Evolutionary conservation across 768 basidiomycete species (phyloP).

Genomic region (Mycena kentingensis): DNA sequence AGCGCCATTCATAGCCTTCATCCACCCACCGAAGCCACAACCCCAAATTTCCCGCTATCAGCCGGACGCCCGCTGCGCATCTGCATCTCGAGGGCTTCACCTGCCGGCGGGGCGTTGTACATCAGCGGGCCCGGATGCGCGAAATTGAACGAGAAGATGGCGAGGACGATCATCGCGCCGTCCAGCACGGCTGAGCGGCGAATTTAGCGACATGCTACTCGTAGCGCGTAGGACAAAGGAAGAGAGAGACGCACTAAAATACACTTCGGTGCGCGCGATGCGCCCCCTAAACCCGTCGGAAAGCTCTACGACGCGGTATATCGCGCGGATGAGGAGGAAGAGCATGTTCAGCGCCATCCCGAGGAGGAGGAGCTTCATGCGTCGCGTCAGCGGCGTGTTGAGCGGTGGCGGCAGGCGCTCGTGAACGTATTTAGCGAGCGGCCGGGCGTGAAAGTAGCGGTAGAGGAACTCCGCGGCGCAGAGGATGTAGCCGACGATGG

Average conservation of each 20-base stretch:
- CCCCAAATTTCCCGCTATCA: too few relatives aligned
- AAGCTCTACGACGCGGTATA: slow-evolving; percentile 7
- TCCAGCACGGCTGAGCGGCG: slow-evolving; percentile 1
- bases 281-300: not conserved
- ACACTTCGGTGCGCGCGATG: slow-evolving; percentile 3
- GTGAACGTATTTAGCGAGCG: not conserved
- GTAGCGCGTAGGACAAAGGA: too few relatives aligned
- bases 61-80: too few relatives aligned
- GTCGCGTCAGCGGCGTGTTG: not conserved
- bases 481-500: not conserved
- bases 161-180: slow-evolving; percentile 5
- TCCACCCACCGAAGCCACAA: too few relatives aligned
- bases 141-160: not conserved
- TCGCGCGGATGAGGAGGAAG: slow-evolving; percentile 2
- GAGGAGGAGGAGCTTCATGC: not conserved
- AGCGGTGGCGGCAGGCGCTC: not conserved
- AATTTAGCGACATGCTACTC: too few relatives aligned
- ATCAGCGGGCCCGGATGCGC: slow-evolving; percentile 1
- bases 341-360: slow-evolving; percentile 4
- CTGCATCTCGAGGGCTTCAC: too few relatives aligned
- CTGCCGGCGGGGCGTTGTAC: too few relatives aligned
- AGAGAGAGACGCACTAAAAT: not conserved
- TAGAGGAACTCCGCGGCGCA: slow-evolving; percentile 7
- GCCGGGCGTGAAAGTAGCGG: not conserved
- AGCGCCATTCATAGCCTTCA: too few relatives aligned